Evolutionary conservation across 768 basidiomycete genomes (phyloP).

Genomic region (Macrolepiota dolichaula): DNA sequence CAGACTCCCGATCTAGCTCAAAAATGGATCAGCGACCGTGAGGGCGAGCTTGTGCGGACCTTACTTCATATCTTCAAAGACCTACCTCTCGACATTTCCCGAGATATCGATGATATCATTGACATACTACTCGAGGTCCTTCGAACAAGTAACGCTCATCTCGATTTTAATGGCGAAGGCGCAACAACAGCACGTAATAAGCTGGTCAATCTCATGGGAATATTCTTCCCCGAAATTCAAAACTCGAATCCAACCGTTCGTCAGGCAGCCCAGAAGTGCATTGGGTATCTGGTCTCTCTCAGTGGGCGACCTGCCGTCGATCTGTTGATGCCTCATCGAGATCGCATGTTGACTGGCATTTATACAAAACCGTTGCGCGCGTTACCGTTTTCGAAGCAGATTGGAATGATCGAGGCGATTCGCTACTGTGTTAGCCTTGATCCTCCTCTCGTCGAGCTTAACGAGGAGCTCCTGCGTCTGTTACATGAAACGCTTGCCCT

Average conservation of each 20-base stretch:
- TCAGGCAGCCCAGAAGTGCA: slow-evolving; percentile 76
- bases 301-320: slow-evolving; percentile 71
- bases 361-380: slow-evolving; percentile 97
- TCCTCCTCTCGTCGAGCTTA: slow-evolving; percentile 87
- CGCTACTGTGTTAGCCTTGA: slow-evolving; percentile 89
- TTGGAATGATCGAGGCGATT: slow-evolving; percentile 96
- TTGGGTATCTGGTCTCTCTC: slow-evolving; percentile 72
- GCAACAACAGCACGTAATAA: slow-evolving; percentile 46
- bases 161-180: slow-evolving; percentile 43
- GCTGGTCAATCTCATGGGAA: slow-evolving; percentile 67
- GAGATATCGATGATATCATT: slow-evolving; percentile 73
- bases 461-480: slow-evolving; percentile 88
- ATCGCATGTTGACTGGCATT: slow-evolving; percentile 84
- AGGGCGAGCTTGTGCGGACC: slow-evolving; percentile 86
- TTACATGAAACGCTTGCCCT: slow-evolving; percentile 92
- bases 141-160: slow-evolving; percentile 51
- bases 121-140: slow-evolving; percentile 72
- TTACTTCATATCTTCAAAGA: slow-evolving; percentile 92
- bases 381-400: slow-evolving; percentile 91
- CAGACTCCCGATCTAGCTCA: slow-evolving; percentile 65
- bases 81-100: slow-evolving; percentile 85
- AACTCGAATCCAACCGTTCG: slow-evolving; percentile 85
- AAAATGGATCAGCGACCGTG: slow-evolving; percentile 81
- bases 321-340: slow-evolving; percentile 80
- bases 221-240: slow-evolving; percentile 86